Percentiles rank a stretch among this genome's conserved stretches.
Evolutionary conservation across 2,329 filamentous ascomycete species (phyloP).

Genomic region (Colletotrichum truncatum): DNA sequence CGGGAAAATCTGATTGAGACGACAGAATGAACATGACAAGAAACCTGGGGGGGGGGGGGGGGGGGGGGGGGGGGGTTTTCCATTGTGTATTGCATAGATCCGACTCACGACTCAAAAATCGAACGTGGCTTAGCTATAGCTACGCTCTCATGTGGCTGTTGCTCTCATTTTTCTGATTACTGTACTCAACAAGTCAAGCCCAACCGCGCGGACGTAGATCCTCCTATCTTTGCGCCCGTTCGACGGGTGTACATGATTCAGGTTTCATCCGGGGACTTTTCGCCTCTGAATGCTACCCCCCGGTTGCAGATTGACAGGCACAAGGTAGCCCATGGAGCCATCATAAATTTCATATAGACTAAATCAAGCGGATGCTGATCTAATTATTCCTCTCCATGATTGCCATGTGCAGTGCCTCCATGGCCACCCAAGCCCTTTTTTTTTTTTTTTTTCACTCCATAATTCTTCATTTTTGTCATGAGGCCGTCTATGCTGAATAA

Average conservation of each 20-base stretch:
- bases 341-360: too few species aligned
- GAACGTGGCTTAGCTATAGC: not conserved
- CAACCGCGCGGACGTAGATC: not conserved
- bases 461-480: not conserved
- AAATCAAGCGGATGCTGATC: too few species aligned
- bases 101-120: too few species aligned
- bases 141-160: not conserved
- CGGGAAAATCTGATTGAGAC: constrained; percentile 28
- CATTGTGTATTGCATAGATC: too few species aligned
- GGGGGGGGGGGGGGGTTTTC: too few species aligned
- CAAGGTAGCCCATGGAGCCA: not conserved
- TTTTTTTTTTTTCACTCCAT: too few species aligned
- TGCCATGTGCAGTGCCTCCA: not conserved
- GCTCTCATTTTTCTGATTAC: not conserved
- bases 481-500: not conserved
- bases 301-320: not conserved
- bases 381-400: not conserved
- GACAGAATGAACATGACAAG: not conserved
- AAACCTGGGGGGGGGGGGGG: too few species aligned
- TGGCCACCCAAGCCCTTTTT: not conserved
- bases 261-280: not conserved
- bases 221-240: constrained; percentile 5
- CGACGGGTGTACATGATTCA: not conserved
- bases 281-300: not conserved
- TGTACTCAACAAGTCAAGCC: not conserved